phyloP scores from a whole-genome alignment of 2,329 filamentous ascomycete species.

The Chaetomium sp. region DNA sequence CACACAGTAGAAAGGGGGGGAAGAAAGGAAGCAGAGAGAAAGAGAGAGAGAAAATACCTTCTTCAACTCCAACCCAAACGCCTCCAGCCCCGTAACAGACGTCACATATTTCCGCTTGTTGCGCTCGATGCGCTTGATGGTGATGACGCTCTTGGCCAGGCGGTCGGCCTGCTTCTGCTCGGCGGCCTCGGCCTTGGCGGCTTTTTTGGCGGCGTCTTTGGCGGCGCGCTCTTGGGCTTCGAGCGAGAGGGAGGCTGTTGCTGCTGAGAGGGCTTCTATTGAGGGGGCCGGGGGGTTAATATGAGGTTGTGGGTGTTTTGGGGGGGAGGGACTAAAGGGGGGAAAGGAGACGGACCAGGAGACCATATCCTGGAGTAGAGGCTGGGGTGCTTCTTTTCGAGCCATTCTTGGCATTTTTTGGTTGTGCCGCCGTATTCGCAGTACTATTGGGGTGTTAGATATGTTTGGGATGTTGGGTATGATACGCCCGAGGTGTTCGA shows the following conservation, averaged over 20 bases:
- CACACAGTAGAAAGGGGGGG: not conserved
- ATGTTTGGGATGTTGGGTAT: not conserved
- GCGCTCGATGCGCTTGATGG: slow-evolving; percentile 93
- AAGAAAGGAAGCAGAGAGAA: not conserved
- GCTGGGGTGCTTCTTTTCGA: slow-evolving; percentile 64
- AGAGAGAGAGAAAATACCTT: slow-evolving; percentile 46
- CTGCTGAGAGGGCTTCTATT: slow-evolving; percentile 71
- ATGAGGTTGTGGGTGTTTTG: slow-evolving; percentile 5
- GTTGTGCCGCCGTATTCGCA: slow-evolving; percentile 96
- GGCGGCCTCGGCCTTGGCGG: slow-evolving; percentile 82
- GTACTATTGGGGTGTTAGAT: slow-evolving; percentile 56
- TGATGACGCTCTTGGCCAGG: slow-evolving; percentile 73
- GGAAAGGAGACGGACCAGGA: slow-evolving; percentile 51
- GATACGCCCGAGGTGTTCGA: too few relatives aligned
- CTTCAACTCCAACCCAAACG: slow-evolving; percentile 87
- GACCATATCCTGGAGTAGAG: slow-evolving; percentile 82
- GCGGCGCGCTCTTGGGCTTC: slow-evolving; percentile 91
- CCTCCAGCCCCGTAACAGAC: slow-evolving; percentile 81
- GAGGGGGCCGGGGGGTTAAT: not conserved
- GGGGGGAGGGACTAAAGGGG: slow-evolving; percentile 1
- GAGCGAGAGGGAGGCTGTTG: slow-evolving; percentile 77
- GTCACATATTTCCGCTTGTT: slow-evolving; percentile 98
- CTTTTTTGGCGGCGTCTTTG: slow-evolving; percentile 95
- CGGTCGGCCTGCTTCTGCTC: slow-evolving; percentile 79
- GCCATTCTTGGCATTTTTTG: slow-evolving; percentile 97